Evolutionary conservation across 2,329 filamentous ascomycete genomes (phyloP).

Genomic region (Rhinocladiella similis): DNA sequence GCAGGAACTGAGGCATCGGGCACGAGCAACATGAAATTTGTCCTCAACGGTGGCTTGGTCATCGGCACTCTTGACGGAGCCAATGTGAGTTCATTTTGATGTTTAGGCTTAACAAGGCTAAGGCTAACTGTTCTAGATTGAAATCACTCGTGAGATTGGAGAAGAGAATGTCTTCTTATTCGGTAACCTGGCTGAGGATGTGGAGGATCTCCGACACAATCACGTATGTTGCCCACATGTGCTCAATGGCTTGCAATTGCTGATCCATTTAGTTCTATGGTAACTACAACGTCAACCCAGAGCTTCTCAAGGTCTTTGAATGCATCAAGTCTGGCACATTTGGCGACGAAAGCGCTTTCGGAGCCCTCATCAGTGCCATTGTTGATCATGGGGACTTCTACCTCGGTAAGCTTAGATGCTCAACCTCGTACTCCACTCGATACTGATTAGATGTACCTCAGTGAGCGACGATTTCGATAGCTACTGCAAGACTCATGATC

Average conservation of each 20-base stretch:
- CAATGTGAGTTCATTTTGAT: conserved; percentile 50
- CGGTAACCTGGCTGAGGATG: conserved; percentile 91
- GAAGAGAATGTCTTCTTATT: conserved; percentile 99
- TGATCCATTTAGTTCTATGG: conserved; percentile 61
- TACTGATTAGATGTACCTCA: background rate
- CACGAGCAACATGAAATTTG: conserved; percentile 99
- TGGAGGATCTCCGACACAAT: conserved; percentile 88
- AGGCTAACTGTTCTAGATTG: conserved; percentile 60
- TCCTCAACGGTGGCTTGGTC: conserved; percentile 92
- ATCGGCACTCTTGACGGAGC: conserved; percentile 98
- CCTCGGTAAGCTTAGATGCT: conserved; percentile 46
- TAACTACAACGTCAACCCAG: conserved; percentile 72
- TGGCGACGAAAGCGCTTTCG: conserved; percentile 75
- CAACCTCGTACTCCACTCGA: background rate
- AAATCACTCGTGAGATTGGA: conserved; percentile 95
- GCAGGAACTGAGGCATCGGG: conserved; percentile 87
- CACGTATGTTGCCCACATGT: conserved; percentile 50
- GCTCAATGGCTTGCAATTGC: background rate
- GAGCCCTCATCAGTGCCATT: conserved; percentile 80
- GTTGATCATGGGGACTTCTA: conserved; percentile 96
- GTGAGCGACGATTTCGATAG: conserved; percentile 97
- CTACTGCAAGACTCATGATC: conserved; percentile 84
- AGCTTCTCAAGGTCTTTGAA: conserved; percentile 78
- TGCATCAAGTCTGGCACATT: conserved; percentile 79
- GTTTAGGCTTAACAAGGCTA: conserved; percentile 5